Evolutionary conservation across 768 basidiomycete species (phyloP).

Genomic region (Cubamyces lactineus): DNA sequence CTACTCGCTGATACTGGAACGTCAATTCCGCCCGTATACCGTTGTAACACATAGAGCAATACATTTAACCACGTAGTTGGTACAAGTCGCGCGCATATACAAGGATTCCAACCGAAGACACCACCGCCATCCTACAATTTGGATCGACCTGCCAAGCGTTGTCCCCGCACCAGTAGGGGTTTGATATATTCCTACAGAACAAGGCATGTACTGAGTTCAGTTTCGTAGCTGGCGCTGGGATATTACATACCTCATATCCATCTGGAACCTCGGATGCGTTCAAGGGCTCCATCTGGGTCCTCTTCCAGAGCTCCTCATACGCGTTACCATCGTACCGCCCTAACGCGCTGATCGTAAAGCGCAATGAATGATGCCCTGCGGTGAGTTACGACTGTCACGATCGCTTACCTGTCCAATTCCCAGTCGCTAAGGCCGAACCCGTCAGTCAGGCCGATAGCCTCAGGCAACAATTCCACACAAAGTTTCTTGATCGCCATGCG

Average conservation of each 20-base stretch:
- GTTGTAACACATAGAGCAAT: slow-evolving; percentile 20
- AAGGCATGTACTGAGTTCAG: neutral
- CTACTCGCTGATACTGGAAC: too few relatives aligned
- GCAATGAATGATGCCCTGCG: too few relatives aligned
- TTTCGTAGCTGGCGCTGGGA: neutral
- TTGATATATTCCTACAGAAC: slow-evolving; percentile 48
- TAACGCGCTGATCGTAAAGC: slow-evolving; percentile 48
- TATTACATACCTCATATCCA: slow-evolving; percentile 54
- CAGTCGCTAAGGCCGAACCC: slow-evolving; percentile 78
- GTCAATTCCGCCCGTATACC: too few relatives aligned
- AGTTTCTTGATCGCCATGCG: slow-evolving; percentile 52
- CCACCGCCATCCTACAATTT: slow-evolving; percentile 36
- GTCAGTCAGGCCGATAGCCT: slow-evolving; percentile 70
- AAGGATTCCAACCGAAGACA: slow-evolving; percentile 21
- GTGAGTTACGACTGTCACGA: neutral
- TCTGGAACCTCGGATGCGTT: slow-evolving; percentile 53
- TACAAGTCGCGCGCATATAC: too few relatives aligned
- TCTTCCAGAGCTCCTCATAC: slow-evolving; percentile 68
- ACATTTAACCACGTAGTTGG: slow-evolving; percentile 33
- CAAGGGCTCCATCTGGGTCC: slow-evolving; percentile 61
- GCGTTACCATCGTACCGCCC: slow-evolving; percentile 66
- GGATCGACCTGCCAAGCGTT: slow-evolving; percentile 37
- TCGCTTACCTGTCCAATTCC: slow-evolving; percentile 65
- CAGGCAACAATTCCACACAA: slow-evolving; percentile 58
- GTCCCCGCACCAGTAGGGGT: slow-evolving; percentile 54